These are phyloP conservation scores for Globisporangium nodosum DNA, from an alignment of 352 stramenopile species.

Conservation along the genomic window DNA sequence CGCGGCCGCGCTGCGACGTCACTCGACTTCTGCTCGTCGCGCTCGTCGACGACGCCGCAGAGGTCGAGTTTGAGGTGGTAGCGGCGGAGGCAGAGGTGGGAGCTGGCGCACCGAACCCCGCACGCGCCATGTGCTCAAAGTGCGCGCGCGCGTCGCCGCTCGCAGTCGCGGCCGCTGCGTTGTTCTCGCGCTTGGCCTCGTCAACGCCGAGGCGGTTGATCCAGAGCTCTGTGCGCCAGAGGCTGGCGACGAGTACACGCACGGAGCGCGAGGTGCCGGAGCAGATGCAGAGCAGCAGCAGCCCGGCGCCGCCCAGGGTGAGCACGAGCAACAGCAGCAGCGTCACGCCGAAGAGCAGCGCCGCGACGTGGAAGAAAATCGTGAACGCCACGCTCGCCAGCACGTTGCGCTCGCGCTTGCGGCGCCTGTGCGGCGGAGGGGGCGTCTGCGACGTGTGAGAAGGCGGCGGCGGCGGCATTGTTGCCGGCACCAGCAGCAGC, in stretches of 20 bases:
- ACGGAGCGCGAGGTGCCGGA: slow-evolving; percentile 25
- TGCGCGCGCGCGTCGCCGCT: slow-evolving; percentile 7
- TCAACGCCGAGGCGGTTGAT: slow-evolving; percentile 33
- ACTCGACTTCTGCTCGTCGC: neutral
- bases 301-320: slow-evolving; percentile 24
- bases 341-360: slow-evolving; percentile 31
- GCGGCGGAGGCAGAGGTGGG: neutral
- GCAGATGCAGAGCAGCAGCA: slow-evolving; percentile 44
- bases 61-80: neutral
- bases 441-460: neutral
- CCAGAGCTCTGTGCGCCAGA: slow-evolving; percentile 53
- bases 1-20: slow-evolving; percentile 16
- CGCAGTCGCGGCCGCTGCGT: slow-evolving; percentile 3
- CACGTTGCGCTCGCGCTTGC: slow-evolving; percentile 16
- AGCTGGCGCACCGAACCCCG: neutral
- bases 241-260: slow-evolving; percentile 41
- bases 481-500: neutral
- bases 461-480: neutral
- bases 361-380: slow-evolving; percentile 54
- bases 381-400: slow-evolving; percentile 29
- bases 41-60: neutral
- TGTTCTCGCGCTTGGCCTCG: slow-evolving; percentile 9
- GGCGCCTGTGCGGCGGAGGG: neutral
- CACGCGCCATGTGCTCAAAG: slow-evolving; percentile 8
- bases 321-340: slow-evolving; percentile 33